Conservation (phyloP, 2,329 filamentous ascomycete genomes). For the Gnomoniopsis smithogilvyi region DNA sequence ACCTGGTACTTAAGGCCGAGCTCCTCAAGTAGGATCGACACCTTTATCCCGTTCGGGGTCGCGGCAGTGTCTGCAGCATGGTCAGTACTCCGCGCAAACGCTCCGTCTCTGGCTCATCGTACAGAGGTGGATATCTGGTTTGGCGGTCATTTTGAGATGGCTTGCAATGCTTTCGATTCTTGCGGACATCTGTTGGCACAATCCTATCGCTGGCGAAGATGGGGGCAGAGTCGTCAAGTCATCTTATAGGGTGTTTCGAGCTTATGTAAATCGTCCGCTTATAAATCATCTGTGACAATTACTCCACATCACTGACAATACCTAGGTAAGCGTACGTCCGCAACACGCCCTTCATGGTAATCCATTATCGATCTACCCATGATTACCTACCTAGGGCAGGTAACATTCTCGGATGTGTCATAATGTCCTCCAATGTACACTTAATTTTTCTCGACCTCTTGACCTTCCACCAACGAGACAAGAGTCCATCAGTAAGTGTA, state of each 20-base stretch:
- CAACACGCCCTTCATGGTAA: too few species aligned
- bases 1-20: slow-evolving; percentile 79
- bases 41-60: slow-evolving; percentile 89
- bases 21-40: slow-evolving; percentile 83
- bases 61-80: slow-evolving; percentile 56
- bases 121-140: slow-evolving; percentile 69
- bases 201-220: not conserved
- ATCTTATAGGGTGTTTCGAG: not conserved
- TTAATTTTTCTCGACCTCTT: too few species aligned
- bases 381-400: too few species aligned
- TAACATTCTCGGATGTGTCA: too few species aligned
- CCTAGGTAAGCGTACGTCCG: too few species aligned
- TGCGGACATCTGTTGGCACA: slow-evolving; percentile 9
- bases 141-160: slow-evolving; percentile 38
- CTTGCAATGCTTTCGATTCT: slow-evolving; percentile 12
- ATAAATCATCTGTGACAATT: slow-evolving; percentile 11
- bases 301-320: not conserved
- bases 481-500: too few species aligned
- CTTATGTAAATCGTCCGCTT: slow-evolving; percentile 4
- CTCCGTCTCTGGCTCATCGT: not conserved
- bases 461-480: too few species aligned
- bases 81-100: not conserved
- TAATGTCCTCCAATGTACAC: too few species aligned
- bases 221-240: not conserved
- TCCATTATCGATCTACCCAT: too few species aligned